A percentile compares a stretch with the other conserved stretches of the same genome.
Conservation (phyloP, 2,329 filamentous ascomycete species). For the Sordariomycetes sp. region DNA sequence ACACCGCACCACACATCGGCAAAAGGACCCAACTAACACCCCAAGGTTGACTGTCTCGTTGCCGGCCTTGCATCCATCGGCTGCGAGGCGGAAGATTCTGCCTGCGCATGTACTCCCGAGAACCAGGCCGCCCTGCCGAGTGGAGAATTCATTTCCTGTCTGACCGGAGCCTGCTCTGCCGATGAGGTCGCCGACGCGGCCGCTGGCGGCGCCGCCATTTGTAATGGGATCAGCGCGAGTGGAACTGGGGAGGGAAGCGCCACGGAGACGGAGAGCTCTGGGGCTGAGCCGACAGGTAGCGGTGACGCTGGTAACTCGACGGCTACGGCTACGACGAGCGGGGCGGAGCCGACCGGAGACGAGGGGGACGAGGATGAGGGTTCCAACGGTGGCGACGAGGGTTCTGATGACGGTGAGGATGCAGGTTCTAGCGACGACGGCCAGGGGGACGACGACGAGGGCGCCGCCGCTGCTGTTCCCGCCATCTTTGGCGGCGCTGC, state of each 20-base stretch:
- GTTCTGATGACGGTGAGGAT: not conserved
- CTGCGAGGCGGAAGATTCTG: conserved; percentile 15
- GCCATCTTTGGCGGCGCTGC: conserved; percentile 1
- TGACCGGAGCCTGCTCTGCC: not conserved
- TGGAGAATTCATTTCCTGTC: conserved; percentile 1
- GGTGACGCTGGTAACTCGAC: not conserved
- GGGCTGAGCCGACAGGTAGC: not conserved
- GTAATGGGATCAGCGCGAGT: not conserved
- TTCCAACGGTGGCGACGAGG: not conserved
- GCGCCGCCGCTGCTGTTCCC: not conserved
- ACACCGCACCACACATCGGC: not conserved
- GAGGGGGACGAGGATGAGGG: not conserved
- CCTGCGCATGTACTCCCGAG: conserved; percentile 15
- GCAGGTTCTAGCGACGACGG: not conserved
- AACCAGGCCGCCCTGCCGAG: conserved; percentile 11
- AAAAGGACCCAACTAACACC: not conserved
- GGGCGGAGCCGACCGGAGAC: not conserved
- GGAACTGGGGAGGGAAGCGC: not conserved
- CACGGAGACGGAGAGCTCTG: not conserved
- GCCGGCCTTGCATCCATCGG: conserved; percentile 14
- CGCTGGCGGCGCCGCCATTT: not conserved
- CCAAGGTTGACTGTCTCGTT: conserved; percentile 12
- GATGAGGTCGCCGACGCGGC: not conserved
- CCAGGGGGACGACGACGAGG: not conserved
- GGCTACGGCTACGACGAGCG: not conserved